A percentile compares a stretch with the other conserved stretches of the same genome.
Evolutionary conservation across 352 stramenopile species (phyloP).

Genomic region (Pythium dissimile): DNA sequence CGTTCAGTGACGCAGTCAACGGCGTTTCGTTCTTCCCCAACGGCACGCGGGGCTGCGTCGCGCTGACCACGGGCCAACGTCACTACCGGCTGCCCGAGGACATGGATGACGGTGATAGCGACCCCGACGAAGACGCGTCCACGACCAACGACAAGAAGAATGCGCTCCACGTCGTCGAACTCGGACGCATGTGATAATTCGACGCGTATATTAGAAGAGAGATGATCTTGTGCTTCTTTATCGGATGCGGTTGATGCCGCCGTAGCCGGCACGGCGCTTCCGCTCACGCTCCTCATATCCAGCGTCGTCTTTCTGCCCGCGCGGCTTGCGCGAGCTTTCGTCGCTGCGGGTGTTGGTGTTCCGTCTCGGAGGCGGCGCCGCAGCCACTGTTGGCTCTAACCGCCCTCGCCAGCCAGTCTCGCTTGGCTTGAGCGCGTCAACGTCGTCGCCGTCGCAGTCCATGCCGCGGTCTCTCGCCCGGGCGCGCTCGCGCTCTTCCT

Average conservation of each 20-base stretch:
- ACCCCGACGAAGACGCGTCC: background rate
- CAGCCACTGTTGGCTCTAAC: conserved; percentile 38
- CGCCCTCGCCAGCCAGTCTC: conserved; percentile 63
- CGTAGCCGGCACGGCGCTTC: conserved; percentile 38
- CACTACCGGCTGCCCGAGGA: conserved; percentile 62
- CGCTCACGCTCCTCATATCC: conserved; percentile 21
- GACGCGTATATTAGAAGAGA: background rate
- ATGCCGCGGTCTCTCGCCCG: conserved; percentile 3
- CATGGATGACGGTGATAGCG: conserved; percentile 39
- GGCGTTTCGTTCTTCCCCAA: conserved; percentile 78
- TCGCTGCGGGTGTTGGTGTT: too few relatives aligned
- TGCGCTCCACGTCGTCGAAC: conserved; percentile 23
- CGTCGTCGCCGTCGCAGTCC: conserved; percentile 1
- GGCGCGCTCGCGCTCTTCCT: conserved; percentile 21
- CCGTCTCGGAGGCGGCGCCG: conserved; percentile 8
- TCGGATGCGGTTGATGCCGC: conserved; percentile 51
- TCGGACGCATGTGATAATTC: conserved; percentile 9
- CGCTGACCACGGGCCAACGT: conserved; percentile 59
- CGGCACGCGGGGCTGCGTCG: conserved; percentile 33
- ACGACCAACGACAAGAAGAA: background rate
- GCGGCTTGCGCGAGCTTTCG: too few relatives aligned
- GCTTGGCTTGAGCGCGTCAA: conserved; percentile 27
- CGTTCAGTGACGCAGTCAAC: conserved; percentile 57
- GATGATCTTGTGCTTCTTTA: conserved; percentile 18
- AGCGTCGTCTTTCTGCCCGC: conserved; percentile 18